These are phyloP conservation scores for Fusarium ramigenum DNA, from an alignment of 2,329 filamentous ascomycete species.

Conservation along the genomic window DNA sequence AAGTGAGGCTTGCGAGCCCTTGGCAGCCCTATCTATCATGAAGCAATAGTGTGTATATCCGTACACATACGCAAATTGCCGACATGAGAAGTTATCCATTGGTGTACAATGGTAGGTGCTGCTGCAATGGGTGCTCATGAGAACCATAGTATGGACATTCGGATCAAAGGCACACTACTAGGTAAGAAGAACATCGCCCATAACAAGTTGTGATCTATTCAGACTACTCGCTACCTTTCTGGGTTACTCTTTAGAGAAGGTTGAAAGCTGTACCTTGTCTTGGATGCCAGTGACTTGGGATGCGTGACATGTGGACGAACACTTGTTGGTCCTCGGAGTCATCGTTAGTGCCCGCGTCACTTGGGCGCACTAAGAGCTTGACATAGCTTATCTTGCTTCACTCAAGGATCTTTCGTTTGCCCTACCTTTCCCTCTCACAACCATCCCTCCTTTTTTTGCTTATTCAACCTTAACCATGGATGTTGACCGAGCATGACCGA, in stretches of 20 bases:
- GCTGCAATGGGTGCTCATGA: background rate
- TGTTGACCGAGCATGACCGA: constrained; percentile 40
- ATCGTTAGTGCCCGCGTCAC: constrained; percentile 15
- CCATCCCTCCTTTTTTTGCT: background rate
- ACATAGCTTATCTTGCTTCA: constrained; percentile 26
- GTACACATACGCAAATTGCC: background rate
- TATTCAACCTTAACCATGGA: constrained; percentile 20
- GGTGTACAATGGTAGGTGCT: background rate
- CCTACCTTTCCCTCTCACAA: background rate
- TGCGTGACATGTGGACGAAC: background rate
- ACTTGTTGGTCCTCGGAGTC: constrained; percentile 3
- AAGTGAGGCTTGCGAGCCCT: constrained; percentile 6
- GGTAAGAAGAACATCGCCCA: background rate
- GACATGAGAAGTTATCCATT: background rate
- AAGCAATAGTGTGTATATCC: background rate
- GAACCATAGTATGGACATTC: background rate
- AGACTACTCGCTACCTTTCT: background rate
- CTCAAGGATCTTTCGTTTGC: constrained; percentile 18
- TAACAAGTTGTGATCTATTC: background rate
- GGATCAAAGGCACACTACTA: background rate
- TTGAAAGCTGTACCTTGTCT: constrained; percentile 6
- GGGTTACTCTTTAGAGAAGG: background rate
- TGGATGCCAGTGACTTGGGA: background rate
- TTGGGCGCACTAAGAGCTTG: constrained; percentile 28
- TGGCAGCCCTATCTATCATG: constrained; percentile 7